Percentiles rank a stretch among this genome's conserved stretches.
These are phyloP conservation scores for Annona squamosa DNA, from an alignment of 164 flowering plant genomes.

Conservation along the genomic window DNA sequence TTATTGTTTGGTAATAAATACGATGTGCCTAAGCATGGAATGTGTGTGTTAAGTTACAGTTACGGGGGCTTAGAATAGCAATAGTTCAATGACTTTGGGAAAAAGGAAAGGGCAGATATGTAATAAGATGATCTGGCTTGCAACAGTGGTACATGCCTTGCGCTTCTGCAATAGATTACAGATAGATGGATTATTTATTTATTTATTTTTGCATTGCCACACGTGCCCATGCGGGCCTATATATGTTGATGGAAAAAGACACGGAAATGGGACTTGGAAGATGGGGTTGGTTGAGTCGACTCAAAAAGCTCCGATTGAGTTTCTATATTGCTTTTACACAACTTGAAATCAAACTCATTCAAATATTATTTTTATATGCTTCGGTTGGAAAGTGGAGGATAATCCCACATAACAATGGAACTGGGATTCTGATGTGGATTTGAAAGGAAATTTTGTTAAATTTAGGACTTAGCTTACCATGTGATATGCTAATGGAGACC, in stretches of 20 bases:
- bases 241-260: no score
- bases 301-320: background rate
- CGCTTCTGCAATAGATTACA: background rate
- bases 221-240: background rate
- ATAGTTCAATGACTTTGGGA: background rate
- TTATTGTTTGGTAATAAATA: background rate
- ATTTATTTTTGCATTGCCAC: background rate
- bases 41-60: background rate
- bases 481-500: no score
- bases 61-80: background rate
- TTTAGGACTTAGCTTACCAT: no score
- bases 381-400: no score
- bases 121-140: background rate
- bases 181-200: background rate
- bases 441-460: no score
- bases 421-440: no score
- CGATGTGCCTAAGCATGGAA: background rate
- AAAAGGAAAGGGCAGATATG: background rate
- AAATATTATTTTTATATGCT: no score
- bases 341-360: background rate
- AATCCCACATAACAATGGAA: no score
- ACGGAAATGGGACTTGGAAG: no score
- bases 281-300: no score
- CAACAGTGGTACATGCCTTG: background rate
- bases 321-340: background rate